Base-by-base conservation (phyloP, 129 eudicot species). In the Artemisia argyi region DNA sequence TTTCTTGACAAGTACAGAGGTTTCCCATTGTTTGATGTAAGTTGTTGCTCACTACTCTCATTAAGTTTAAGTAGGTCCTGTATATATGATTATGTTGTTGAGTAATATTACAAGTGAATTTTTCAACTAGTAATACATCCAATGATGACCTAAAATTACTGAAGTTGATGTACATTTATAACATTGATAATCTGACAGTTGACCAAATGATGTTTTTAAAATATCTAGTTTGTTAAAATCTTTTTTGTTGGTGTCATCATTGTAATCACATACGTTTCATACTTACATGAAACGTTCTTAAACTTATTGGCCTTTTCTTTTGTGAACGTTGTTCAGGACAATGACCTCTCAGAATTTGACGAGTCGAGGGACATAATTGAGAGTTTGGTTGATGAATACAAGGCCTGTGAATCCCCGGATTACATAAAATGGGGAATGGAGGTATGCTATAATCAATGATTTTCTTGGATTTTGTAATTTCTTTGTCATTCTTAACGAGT, bases 401-500 rank as follows among this genome's bases (percentile, higher is more conserved):
- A 90, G 87, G 98, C 97, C 18, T 94, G 98, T 79, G 97, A 94
- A 74, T 94, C 98, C 63, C 93, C 97, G 32, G 97, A 90, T 83
- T 94, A 93, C 84, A 89, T 90, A 78, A 90, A 94, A 86, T 94
- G 97, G 97, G 99, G 99, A 69, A 83, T 90, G 93, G 99, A 94
- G 99, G 98, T 94, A 81, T 60, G 39, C 67, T 14, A 1, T n/a
- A 65, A 35, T 79, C 48, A 39, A 39, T 39, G 9, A 7, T 39
- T 39, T 39, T 8, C 9, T 77, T 50, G 9, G 30, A 15, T 3
- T 52, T 56, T 66, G 6, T 59, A 1, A 8, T 20, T 51, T 46
- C 46, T 7, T 39, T 39, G 46, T 39, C 46, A 7, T 51, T 32
- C 22, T 22, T 12, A 3, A 61, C 4, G 17, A 61, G 32, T 5